Conservation (phyloP, 257 asterid species). For the Anisodus acutangulus region DNA sequence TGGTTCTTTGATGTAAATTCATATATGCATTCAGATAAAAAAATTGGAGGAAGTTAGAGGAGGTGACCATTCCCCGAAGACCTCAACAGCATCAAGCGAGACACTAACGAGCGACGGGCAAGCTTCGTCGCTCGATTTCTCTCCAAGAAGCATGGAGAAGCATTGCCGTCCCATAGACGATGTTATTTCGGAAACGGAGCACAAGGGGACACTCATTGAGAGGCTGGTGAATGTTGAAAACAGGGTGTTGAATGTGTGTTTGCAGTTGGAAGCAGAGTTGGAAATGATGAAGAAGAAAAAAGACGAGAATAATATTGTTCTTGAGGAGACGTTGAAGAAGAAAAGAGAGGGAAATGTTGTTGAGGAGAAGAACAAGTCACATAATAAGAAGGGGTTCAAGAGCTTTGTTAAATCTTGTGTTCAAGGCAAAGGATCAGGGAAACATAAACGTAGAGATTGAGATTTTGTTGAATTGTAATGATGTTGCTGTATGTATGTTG, state of each 20-base stretch:
- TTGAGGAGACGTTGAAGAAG: slow-evolving; percentile 36
- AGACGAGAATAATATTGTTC: slow-evolving; percentile 5
- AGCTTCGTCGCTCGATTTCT: slow-evolving; percentile 45
- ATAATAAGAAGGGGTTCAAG: slow-evolving; percentile 48
- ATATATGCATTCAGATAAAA: slow-evolving; percentile 46
- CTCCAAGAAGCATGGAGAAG: slow-evolving; percentile 58
- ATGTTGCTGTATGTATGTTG: not conserved
- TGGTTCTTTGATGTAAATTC: not conserved
- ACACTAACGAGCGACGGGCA: slow-evolving; percentile 50
- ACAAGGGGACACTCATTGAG: slow-evolving; percentile 66
- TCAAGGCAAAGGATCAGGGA: not conserved
- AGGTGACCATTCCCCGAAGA: slow-evolving; percentile 53
- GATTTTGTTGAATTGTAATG: not conserved
- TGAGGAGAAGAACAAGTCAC: slow-evolving; percentile 31
- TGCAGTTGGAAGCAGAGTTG: slow-evolving; percentile 55
- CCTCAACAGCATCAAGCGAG: slow-evolving; percentile 57
- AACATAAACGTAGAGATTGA: slow-evolving; percentile 27
- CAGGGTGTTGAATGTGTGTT: slow-evolving; percentile 59
- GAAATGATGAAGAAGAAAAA: slow-evolving; percentile 41
- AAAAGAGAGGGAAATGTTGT: slow-evolving; percentile 30
- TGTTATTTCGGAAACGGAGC: slow-evolving; percentile 61
- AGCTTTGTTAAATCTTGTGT: slow-evolving; percentile 57
- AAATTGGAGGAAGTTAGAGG: slow-evolving; percentile 61
- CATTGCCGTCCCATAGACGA: slow-evolving; percentile 66
- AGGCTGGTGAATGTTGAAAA: slow-evolving; percentile 64